Conservation (phyloP, 495 filamentous ascomycete species). For the Lentithecium fluviatile region DNA sequence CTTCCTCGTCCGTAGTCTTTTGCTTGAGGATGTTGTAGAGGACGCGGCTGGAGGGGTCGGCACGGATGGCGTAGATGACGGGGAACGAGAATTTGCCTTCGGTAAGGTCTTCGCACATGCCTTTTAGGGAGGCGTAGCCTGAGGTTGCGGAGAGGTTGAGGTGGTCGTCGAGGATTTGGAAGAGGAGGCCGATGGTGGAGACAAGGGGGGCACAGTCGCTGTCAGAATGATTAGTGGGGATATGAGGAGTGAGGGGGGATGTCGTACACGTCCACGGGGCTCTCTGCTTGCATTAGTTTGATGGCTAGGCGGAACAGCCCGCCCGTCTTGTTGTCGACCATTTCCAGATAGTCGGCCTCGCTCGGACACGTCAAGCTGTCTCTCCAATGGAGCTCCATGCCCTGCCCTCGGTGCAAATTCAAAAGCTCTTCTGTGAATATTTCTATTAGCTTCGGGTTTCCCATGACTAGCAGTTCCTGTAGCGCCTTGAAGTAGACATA, state of each 20-base stretch:
- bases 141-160: conserved; percentile 69
- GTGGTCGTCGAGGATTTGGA: conserved; percentile 97
- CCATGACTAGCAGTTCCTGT: conserved; percentile 67
- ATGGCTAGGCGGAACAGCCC: conserved; percentile 92
- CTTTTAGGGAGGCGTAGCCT: conserved; percentile 84
- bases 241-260: not conserved
- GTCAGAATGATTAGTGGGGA: not conserved
- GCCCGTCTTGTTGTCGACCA: conserved; percentile 98
- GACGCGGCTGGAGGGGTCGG: conserved; percentile 73
- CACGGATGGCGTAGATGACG: conserved; percentile 90
- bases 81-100: conserved; percentile 99
- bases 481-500: conserved; percentile 94
- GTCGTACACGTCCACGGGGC: conserved; percentile 55
- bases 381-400: conserved; percentile 97
- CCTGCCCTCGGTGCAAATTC: conserved; percentile 93
- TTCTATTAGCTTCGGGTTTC: conserved; percentile 65
- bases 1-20: conserved; percentile 77
- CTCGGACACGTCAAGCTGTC: conserved; percentile 90
- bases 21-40: conserved; percentile 91
- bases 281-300: conserved; percentile 95
- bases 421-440: conserved; percentile 88
- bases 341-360: conserved; percentile 96
- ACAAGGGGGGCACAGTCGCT: conserved; percentile 82
- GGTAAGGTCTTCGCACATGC: conserved; percentile 92
- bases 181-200: conserved; percentile 87